These are phyloP conservation scores for Daldinia bambusicola DNA, from an alignment of 495 filamentous ascomycete genomes.

Conservation along the genomic window DNA sequence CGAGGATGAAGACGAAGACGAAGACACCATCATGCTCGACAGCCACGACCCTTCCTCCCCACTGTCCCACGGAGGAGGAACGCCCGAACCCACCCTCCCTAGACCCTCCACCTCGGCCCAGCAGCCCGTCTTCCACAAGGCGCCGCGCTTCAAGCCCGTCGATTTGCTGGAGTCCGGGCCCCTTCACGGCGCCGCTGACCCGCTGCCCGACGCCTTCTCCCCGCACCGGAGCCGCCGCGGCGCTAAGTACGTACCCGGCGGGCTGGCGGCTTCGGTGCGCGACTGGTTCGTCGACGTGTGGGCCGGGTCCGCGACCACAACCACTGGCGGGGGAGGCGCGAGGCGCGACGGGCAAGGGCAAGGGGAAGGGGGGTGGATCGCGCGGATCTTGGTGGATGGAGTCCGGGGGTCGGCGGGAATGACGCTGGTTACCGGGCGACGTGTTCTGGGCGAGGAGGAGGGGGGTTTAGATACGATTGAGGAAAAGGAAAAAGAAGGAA, in stretches of 20 bases:
- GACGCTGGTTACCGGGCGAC: conserved; percentile 50
- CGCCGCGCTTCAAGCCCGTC: conserved; percentile 55
- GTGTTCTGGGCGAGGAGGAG: background rate
- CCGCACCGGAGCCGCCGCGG: conserved; percentile 50
- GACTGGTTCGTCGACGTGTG: conserved; percentile 60
- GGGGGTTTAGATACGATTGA: background rate
- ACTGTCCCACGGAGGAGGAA: no score
- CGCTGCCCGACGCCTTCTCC: conserved; percentile 54
- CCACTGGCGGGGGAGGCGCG: conserved; percentile 22
- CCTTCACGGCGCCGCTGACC: conserved; percentile 23
- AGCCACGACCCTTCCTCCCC: background rate
- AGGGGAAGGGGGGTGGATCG: conserved; percentile 27
- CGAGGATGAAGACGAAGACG: background rate
- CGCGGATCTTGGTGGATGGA: conserved; percentile 45
- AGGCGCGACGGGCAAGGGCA: conserved; percentile 14
- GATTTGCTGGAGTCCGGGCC: conserved; percentile 38
- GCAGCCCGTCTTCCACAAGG: conserved; percentile 50
- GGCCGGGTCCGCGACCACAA: conserved; percentile 41
- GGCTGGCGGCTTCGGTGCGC: conserved; percentile 56
- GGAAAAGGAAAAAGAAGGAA: background rate
- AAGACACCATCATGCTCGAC: conserved; percentile 13
- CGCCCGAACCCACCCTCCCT: background rate
- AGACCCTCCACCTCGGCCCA: background rate
- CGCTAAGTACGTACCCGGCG: conserved; percentile 54
- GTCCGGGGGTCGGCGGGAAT: conserved; percentile 63